phyloP scores from a whole-genome alignment of 2,329 filamentous ascomycete species.

The Seiridium cupressi region DNA sequence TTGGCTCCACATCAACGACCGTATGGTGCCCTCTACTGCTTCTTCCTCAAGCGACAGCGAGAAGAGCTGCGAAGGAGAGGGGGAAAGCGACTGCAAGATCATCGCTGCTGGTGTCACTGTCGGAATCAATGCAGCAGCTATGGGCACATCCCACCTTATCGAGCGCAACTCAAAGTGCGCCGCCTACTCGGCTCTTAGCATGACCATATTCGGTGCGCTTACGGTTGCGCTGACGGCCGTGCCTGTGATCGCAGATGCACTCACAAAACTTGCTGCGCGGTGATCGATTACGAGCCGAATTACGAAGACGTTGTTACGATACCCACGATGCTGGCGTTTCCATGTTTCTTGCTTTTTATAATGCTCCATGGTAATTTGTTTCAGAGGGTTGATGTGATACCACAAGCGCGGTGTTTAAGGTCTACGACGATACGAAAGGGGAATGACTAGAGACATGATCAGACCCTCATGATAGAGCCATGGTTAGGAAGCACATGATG shows the following conservation, averaged over 20 bases:
- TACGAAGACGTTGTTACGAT: not conserved
- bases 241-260: slow-evolving; percentile 36
- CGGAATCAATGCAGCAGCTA: slow-evolving; percentile 58
- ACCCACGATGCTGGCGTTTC: no score
- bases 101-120: slow-evolving; percentile 52
- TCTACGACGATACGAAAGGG: no score
- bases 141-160: slow-evolving; percentile 58
- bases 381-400: no score
- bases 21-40: not conserved
- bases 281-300: not conserved
- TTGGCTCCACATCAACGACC: slow-evolving; percentile 22
- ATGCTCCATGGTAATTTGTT: no score
- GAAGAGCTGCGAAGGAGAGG: not conserved
- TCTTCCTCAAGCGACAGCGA: not conserved
- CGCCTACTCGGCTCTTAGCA: slow-evolving; percentile 55
- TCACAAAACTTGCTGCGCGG: slow-evolving; percentile 13
- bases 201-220: slow-evolving; percentile 56
- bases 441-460: no score
- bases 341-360: not conserved
- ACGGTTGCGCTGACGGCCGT: slow-evolving; percentile 54
- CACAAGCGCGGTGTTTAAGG: no score
- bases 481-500: no score
- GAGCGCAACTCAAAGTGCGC: slow-evolving; percentile 51
- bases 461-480: no score
- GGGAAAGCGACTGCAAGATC: slow-evolving; percentile 23